A percentile compares a stretch with the other conserved stretches of the same genome.
phyloP scores from a whole-genome alignment of 225 moss, liverwort and hornwort species.

The Polytrichum formosum region DNA sequence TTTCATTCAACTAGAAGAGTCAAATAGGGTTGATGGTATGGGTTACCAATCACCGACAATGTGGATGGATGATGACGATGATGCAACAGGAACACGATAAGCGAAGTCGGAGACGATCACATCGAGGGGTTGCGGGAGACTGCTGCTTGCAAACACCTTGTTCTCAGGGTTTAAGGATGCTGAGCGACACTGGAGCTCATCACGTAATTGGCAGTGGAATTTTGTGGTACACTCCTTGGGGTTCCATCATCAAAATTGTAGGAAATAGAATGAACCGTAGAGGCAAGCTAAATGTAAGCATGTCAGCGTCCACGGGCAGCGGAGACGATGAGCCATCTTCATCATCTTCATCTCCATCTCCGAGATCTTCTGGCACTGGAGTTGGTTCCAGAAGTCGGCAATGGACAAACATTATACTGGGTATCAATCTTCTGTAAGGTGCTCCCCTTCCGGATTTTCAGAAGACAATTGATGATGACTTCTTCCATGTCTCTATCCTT shows the following conservation, averaged over 20 bases:
- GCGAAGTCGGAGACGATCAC: conserved; percentile 6
- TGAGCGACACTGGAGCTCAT: conserved; percentile 29
- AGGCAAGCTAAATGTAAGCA: conserved; percentile 16
- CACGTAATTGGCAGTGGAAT: conserved; percentile 36
- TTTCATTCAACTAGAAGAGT: not conserved
- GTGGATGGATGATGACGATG: too few relatives aligned
- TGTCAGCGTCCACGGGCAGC: conserved; percentile 29
- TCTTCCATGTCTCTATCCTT: too few relatives aligned
- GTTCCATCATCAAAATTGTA: conserved; percentile 23
- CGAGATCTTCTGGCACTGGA: conserved; percentile 24
- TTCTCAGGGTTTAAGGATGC: conserved; percentile 15
- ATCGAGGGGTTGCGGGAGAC: conserved; percentile 23
- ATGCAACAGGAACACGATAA: conserved; percentile 20
- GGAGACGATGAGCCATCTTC: conserved; percentile 27
- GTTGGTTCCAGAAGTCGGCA: conserved; percentile 44
- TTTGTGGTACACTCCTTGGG: conserved; percentile 36
- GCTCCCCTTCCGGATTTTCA: conserved; percentile 5
- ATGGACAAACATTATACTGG: conserved; percentile 57
- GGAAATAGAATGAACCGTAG: conserved; percentile 20
- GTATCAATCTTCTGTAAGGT: conserved; percentile 54
- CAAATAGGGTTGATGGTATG: too few relatives aligned
- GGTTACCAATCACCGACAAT: not conserved
- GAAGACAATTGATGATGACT: too few relatives aligned
- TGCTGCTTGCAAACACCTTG: conserved; percentile 20
- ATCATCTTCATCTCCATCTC: conserved; percentile 13